Evolutionary conservation across 1,284 basidiomycete genomes (phyloP).

Genomic region (Hemileia vastatrix): DNA sequence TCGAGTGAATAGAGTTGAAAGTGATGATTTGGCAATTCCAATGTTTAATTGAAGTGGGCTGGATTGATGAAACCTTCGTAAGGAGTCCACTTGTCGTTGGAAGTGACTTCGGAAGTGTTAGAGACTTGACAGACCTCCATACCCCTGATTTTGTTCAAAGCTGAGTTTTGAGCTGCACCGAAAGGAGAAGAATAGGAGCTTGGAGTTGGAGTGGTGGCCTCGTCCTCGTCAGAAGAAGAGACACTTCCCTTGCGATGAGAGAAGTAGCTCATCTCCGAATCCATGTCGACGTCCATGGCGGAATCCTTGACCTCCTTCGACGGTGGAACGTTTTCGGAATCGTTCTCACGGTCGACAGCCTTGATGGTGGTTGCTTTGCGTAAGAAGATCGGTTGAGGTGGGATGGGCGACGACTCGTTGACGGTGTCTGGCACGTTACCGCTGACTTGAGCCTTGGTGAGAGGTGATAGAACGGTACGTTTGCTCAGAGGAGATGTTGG

Average conservation of each 20-base stretch:
- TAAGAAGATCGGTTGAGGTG: not conserved
- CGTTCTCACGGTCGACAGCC: not conserved
- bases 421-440: not conserved
- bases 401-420: not conserved
- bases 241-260: not conserved
- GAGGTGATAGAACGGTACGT: not conserved
- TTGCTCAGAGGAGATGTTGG: not conserved
- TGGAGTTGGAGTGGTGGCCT: not conserved
- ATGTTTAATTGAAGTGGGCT: no score
- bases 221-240: not conserved
- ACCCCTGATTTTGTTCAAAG: not conserved
- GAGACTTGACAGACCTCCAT: not conserved
- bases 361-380: not conserved
- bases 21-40: no score
- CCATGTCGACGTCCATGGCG: not conserved
- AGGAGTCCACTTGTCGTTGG: no score
- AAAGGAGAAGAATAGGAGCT: not conserved
- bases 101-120: not conserved
- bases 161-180: not conserved
- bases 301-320: not conserved
- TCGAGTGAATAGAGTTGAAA: no score
- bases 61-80: no score
- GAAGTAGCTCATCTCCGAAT: not conserved
- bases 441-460: not conserved
- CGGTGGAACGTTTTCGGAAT: not conserved